Percentiles rank a stretch among this genome's conserved stretches.
These are phyloP conservation scores for Boletus sensibilis DNA, from an alignment of 768 basidiomycete species.

Conservation along the genomic window DNA sequence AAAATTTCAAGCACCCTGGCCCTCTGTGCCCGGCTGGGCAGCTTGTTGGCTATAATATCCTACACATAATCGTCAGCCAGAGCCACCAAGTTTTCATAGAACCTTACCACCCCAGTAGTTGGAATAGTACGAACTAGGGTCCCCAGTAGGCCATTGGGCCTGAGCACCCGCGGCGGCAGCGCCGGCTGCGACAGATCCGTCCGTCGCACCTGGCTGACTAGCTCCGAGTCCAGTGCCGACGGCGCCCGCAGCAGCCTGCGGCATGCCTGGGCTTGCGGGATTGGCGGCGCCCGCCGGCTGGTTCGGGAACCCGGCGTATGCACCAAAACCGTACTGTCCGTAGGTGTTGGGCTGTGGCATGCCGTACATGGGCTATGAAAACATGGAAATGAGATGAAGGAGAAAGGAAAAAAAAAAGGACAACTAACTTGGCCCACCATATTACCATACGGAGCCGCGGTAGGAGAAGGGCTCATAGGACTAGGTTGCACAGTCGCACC, in stretches of 20 bases:
- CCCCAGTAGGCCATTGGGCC: slow-evolving; percentile 74
- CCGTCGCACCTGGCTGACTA: slow-evolving; percentile 56
- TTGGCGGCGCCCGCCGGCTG: slow-evolving; percentile 52
- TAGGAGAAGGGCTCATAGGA: slow-evolving; percentile 61
- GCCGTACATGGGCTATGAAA: slow-evolving; percentile 77
- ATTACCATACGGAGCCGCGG: slow-evolving; percentile 67
- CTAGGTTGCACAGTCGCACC: slow-evolving; percentile 53
- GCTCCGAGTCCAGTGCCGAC: slow-evolving; percentile 56
- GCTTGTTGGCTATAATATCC: slow-evolving; percentile 84
- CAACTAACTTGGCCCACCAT: slow-evolving; percentile 49
- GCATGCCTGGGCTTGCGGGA: slow-evolving; percentile 43
- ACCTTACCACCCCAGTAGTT: slow-evolving; percentile 81
- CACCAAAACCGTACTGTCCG: slow-evolving; percentile 72
- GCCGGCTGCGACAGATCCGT: slow-evolving; percentile 47
- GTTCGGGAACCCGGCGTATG: slow-evolving; percentile 68
- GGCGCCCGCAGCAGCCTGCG: slow-evolving; percentile 56
- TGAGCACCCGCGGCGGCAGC: slow-evolving; percentile 58
- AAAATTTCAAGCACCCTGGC: slow-evolving; percentile 38
- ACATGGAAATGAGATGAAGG: not conserved
- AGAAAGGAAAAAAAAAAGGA: slow-evolving; percentile 1
- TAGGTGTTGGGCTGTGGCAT: slow-evolving; percentile 83
- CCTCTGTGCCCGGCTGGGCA: slow-evolving; percentile 56
- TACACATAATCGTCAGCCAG: slow-evolving; percentile 32
- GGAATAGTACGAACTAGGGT: slow-evolving; percentile 73
- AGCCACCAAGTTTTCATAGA: not conserved